Evolutionary conservation across 768 basidiomycete genomes (phyloP).

Genomic region (Boletus coccyginus): DNA sequence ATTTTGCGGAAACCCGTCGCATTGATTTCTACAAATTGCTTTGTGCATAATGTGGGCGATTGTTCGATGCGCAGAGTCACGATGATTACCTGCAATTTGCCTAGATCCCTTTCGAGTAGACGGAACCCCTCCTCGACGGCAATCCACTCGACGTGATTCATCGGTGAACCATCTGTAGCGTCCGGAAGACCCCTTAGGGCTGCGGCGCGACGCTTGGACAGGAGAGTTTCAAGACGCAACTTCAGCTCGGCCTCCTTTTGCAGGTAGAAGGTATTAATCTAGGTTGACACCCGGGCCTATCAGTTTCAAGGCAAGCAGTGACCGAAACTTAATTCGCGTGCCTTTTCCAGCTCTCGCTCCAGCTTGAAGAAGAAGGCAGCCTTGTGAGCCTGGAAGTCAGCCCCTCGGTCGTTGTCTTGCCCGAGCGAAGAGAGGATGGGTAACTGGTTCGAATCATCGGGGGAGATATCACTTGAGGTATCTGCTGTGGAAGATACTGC

Average conservation of each 20-base stretch:
- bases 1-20: slow-evolving; percentile 97
- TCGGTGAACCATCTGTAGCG: slow-evolving; percentile 53
- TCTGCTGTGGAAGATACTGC: slow-evolving; percentile 22
- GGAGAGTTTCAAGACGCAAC: slow-evolving; percentile 84
- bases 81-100: slow-evolving; percentile 80
- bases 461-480: slow-evolving; percentile 13
- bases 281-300: slow-evolving; percentile 4
- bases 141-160: slow-evolving; percentile 82
- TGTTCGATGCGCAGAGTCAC: slow-evolving; percentile 7
- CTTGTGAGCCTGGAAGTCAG: slow-evolving; percentile 91
- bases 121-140: slow-evolving; percentile 97
- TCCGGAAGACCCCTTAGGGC: slow-evolving; percentile 72
- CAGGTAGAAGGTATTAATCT: slow-evolving; percentile 98
- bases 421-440: slow-evolving; percentile 60
- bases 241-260: slow-evolving; percentile 96
- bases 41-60: slow-evolving; percentile 18
- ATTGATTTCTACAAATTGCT: slow-evolving; percentile 98
- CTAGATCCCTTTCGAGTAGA: slow-evolving; percentile 88
- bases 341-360: slow-evolving; percentile 97
- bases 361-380: slow-evolving; percentile 99
- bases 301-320: slow-evolving; percentile 3
- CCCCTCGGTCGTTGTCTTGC: slow-evolving; percentile 70
- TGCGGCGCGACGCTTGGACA: slow-evolving; percentile 89
- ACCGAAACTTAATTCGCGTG: slow-evolving; percentile 30
- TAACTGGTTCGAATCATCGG: slow-evolving; percentile 47